Evolutionary conservation across 805 yeast species (phyloP), one percentile per base, ranked within the genome.

Genomic region (Starmerella cellae): DNA sequence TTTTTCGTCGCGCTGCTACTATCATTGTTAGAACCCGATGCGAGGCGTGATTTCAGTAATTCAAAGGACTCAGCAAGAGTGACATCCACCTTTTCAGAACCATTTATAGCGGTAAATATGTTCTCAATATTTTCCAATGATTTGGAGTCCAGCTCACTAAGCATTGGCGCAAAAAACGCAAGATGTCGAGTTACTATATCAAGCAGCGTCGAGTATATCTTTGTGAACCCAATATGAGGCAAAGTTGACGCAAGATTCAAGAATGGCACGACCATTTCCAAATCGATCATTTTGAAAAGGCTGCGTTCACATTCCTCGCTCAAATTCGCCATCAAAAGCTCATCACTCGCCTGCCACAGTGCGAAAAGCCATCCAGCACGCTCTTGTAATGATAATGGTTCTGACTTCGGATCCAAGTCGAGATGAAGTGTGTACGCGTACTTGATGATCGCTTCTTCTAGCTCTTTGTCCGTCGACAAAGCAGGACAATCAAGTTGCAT

Each of bases 271-370:
- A 37, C 48, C 5, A 43, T 31, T 4, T 46, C 53, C 17, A 45
- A 41, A 19, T 45, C 44, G 5, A 50, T 11, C 36, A 40, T 40
- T 20, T 52, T 50, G 14, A 50, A 41, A 17, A 53, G 41, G 18
- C 35, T 39, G 10, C 35, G 29, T 41, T 51, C 52, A 21, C 55
- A 48, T 3, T 22, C 42, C 1, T 13, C n/a, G 14, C 37, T 35
- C 18, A 54, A 42, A 13, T 31, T 29, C 14, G 41, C 16, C 42
- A 53, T 40, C 29, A 52, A 32, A n/a, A 54, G 49, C 45, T 44
- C 47, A 31, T 50, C 50, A 6, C 52, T 50, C 5, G 42, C 33
- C 8, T 36, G 41, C 51, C 52, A 51, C n/a, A 54, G 35, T 14
- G 44, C 50, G 20, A 50, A 38, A 1, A 53, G 38, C 14, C 29